Conservation (phyloP, 2,329 filamentous ascomycete species). For the Podosphaera fusca region DNA sequence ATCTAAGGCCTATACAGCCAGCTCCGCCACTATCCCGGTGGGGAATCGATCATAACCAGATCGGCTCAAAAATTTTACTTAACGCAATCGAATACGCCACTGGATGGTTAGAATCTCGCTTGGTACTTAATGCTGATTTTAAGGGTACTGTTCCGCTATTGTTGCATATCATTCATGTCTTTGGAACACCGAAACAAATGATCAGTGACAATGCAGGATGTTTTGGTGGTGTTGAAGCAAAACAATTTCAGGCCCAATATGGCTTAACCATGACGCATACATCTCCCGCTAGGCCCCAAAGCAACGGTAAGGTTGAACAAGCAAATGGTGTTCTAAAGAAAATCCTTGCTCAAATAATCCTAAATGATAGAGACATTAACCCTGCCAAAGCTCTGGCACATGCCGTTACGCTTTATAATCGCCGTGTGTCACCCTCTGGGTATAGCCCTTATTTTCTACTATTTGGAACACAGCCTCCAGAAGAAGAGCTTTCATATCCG, state of each 20-base stretch:
- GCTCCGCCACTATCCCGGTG: not conserved
- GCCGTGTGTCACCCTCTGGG: not conserved
- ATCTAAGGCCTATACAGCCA: not conserved
- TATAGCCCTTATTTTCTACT: not conserved
- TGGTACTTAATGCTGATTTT: not conserved
- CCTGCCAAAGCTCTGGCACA: not conserved
- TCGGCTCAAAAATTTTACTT: not conserved
- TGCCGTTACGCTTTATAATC: not conserved
- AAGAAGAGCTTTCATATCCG: not conserved
- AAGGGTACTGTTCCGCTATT: not conserved
- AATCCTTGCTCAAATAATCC: not conserved
- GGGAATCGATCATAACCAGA: not conserved
- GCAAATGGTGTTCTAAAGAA: not conserved
- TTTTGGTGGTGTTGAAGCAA: not conserved
- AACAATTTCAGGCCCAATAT: too few species aligned
- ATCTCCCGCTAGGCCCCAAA: not conserved
- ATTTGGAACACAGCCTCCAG: not conserved
- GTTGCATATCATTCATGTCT: not conserved
- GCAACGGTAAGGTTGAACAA: not conserved
- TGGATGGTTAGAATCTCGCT: not conserved
- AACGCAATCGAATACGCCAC: not conserved
- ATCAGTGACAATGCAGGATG: not conserved
- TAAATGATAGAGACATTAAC: too few species aligned
- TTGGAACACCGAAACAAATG: not conserved
- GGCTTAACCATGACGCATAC: not conserved